phyloP scores from a whole-genome alignment of 768 basidiomycete genomes.

The Glaciozyma martinii region DNA sequence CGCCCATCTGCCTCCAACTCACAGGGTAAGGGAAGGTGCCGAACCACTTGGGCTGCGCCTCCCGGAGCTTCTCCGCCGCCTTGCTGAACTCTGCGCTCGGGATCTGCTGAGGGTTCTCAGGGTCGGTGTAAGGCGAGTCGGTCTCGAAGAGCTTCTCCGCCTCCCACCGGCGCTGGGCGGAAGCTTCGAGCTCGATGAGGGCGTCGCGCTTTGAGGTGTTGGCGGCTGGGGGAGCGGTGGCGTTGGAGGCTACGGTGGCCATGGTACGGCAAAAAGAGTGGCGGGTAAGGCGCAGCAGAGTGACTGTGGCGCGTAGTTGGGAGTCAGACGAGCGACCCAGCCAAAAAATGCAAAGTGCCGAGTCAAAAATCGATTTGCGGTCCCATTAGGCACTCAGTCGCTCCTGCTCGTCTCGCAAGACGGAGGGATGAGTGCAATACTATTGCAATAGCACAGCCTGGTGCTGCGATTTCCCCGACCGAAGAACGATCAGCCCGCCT shows the following conservation, averaged over 20 bases:
- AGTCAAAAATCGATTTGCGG: too few relatives aligned
- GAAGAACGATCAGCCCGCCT: constrained; percentile 15
- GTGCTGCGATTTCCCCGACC: constrained; percentile 18
- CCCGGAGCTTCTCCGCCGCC: constrained; percentile 51
- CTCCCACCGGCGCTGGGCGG: constrained; percentile 75
- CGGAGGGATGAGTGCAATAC: too few relatives aligned
- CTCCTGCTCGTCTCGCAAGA: too few relatives aligned
- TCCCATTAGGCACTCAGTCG: too few relatives aligned
- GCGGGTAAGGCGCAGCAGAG: neutral
- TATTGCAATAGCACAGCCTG: constrained; percentile 25
- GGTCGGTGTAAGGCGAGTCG: constrained; percentile 62
- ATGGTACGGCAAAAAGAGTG: neutral
- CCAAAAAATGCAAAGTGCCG: too few relatives aligned
- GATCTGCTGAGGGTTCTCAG: constrained; percentile 38
- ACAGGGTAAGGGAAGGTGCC: constrained; percentile 83
- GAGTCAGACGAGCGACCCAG: too few relatives aligned
- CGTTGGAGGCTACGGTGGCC: neutral
- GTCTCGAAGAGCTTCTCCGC: constrained; percentile 71
- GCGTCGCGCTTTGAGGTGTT: constrained; percentile 92
- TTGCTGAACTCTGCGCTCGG: constrained; percentile 48
- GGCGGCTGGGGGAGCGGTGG: constrained; percentile 19
- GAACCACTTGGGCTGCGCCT: constrained; percentile 90
- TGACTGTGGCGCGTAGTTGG: neutral
- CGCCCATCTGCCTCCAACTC: neutral
- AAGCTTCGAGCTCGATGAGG: constrained; percentile 68